These are phyloP conservation scores for Aspergillus oerlinghausenensis DNA, from an alignment of 2,329 filamentous ascomycete genomes.

Conservation along the genomic window DNA sequence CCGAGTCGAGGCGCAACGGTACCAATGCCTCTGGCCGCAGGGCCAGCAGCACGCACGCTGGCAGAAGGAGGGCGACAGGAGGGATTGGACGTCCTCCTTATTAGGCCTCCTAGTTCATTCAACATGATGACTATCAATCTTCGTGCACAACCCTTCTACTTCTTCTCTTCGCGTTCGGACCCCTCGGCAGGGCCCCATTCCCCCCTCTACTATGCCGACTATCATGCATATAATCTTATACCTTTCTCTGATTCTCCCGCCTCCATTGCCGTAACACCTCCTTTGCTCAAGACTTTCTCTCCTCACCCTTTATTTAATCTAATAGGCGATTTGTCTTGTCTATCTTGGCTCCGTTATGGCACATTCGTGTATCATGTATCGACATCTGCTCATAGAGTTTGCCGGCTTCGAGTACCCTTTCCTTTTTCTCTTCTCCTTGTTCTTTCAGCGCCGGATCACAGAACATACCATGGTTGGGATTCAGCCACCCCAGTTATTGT, in stretches of 20 bases:
- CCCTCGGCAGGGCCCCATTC: neutral
- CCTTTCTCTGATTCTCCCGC: neutral
- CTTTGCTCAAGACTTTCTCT: neutral
- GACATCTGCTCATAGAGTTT: neutral
- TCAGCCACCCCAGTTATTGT: neutral
- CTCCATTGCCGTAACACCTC: neutral
- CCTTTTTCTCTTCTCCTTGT: neutral
- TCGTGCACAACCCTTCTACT: conserved; percentile 1
- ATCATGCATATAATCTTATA: neutral
- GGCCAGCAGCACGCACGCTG: conserved; percentile 8
- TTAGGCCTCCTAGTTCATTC: conserved; percentile 10
- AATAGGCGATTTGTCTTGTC: neutral
- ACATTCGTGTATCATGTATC: neutral
- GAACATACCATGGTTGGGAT: neutral
- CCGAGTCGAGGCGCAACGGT: conserved; percentile 13
- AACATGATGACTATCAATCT: conserved; percentile 1
- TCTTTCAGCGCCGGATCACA: neutral
- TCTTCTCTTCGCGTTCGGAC: conserved; percentile 4
- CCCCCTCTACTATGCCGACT: neutral
- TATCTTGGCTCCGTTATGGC: neutral
- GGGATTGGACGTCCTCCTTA: conserved; percentile 34
- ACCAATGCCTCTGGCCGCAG: conserved; percentile 4
- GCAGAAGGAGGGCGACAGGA: conserved; percentile 22
- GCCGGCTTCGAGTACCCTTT: neutral
- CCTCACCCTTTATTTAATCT: neutral